Conservation (phyloP, 2,329 filamentous ascomycete genomes). For the Epichloe gansuensis region DNA sequence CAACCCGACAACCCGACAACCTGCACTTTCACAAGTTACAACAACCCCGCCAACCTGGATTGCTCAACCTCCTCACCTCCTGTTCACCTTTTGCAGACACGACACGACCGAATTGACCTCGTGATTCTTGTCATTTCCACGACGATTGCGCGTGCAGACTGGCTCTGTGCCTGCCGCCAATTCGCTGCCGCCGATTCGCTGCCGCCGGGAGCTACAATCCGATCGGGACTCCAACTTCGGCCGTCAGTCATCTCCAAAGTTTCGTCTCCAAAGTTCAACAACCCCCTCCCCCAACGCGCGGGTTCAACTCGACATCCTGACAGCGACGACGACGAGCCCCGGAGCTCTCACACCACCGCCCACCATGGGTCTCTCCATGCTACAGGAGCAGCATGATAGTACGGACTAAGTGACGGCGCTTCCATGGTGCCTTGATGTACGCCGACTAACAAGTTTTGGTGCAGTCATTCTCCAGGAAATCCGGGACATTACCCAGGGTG, state of each 20-base stretch:
- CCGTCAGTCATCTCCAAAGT: neutral
- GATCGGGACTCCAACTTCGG: neutral
- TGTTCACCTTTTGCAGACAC: neutral
- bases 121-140: neutral
- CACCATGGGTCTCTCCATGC: slow-evolving; percentile 73
- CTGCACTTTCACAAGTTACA: neutral
- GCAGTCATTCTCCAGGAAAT: slow-evolving; percentile 38
- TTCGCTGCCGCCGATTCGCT: neutral
- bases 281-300: neutral
- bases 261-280: neutral
- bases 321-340: slow-evolving; percentile 1
- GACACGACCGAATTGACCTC: neutral
- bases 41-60: neutral
- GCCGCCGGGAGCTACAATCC: neutral
- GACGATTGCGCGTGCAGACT: neutral
- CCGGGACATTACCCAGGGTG: slow-evolving; percentile 65
- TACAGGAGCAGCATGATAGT: slow-evolving; percentile 63
- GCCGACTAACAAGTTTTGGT: slow-evolving; percentile 1
- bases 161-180: neutral
- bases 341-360: slow-evolving; percentile 15
- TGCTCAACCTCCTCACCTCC: neutral
- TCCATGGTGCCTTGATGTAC: neutral
- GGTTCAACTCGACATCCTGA: neutral
- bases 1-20: neutral
- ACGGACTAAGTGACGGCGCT: neutral